phyloP scores from a whole-genome alignment of 1,284 basidiomycete species.

The Cronartium ribicola region DNA sequence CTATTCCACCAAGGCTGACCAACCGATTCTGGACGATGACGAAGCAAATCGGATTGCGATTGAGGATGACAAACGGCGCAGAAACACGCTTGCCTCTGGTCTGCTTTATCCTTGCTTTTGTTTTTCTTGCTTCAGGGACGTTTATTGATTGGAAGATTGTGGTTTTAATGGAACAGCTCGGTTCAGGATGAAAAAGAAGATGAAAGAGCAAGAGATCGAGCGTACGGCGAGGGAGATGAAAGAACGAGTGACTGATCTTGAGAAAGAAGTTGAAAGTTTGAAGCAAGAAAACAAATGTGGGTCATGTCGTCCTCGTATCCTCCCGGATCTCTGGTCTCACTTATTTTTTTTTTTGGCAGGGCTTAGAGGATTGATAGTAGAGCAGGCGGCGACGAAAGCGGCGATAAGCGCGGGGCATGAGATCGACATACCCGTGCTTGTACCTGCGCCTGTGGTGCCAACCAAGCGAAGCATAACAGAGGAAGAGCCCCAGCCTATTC shows the following conservation, averaged over 20 bases:
- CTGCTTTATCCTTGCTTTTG: background rate
- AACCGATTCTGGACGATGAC: constrained; percentile 25
- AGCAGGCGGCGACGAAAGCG: constrained; percentile 26
- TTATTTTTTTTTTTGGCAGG: background rate
- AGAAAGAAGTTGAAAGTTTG: constrained; percentile 38
- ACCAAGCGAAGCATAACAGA: no score
- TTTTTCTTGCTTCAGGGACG: background rate
- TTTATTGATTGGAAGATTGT: background rate
- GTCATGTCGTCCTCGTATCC: background rate
- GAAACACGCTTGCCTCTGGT: constrained; percentile 41
- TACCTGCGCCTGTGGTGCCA: no score
- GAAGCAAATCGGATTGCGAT: constrained; percentile 31
- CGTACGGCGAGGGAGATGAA: constrained; percentile 31
- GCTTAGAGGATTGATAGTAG: constrained; percentile 39
- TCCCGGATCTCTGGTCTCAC: background rate
- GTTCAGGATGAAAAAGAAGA: constrained; percentile 42
- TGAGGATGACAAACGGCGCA: constrained; percentile 39
- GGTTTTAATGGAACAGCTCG: constrained; percentile 15
- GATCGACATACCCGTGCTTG: background rate
- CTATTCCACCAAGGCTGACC: background rate
- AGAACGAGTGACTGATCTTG: constrained; percentile 35
- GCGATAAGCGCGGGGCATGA: constrained; percentile 11
- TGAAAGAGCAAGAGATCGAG: constrained; percentile 42
- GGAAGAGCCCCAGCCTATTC: no score
- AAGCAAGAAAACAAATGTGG: constrained; percentile 42